Conservation (phyloP, 768 basidiomycete genomes). For the Mycena crocata region DNA sequence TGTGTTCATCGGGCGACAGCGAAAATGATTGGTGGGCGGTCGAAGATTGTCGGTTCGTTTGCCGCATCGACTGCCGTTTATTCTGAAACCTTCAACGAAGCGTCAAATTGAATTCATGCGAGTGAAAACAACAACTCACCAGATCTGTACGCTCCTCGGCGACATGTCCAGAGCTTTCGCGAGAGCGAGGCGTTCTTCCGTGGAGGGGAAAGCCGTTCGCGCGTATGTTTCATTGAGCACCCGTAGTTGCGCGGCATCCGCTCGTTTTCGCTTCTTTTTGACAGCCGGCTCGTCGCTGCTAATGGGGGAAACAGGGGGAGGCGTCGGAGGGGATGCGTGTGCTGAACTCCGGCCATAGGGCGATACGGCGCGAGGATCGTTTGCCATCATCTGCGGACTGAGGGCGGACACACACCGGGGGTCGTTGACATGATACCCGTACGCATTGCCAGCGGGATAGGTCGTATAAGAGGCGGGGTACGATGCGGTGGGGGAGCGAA, state of each 20-base stretch:
- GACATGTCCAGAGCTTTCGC: constrained; percentile 87
- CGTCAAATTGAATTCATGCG: constrained; percentile 28
- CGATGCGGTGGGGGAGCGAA: constrained; percentile 74
- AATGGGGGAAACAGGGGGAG: constrained; percentile 60
- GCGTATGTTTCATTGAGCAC: constrained; percentile 84
- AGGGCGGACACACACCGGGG: constrained; percentile 18
- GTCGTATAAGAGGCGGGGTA: constrained; percentile 66
- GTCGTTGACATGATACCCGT: constrained; percentile 50
- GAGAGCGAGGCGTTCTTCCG: constrained; percentile 83
- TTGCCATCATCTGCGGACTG: constrained; percentile 28
- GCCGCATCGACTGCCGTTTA: constrained; percentile 85
- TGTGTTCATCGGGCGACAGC: constrained; percentile 51
- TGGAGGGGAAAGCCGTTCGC: constrained; percentile 89
- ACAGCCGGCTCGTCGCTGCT: constrained; percentile 73
- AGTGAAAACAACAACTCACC: constrained; percentile 58
- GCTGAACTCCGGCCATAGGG: constrained; percentile 55
- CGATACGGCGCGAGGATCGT: constrained; percentile 56
- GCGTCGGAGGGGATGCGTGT: constrained; percentile 47
- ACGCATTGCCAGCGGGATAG: constrained; percentile 56
- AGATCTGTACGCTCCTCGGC: constrained; percentile 87
- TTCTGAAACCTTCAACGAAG: constrained; percentile 80
- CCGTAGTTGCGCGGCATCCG: constrained; percentile 82
- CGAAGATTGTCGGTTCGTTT: constrained; percentile 76
- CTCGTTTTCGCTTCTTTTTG: constrained; percentile 91
- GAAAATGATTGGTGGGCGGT: constrained; percentile 64